These are phyloP conservation scores for Epichloe uncinata DNA, from an alignment of 2,329 filamentous ascomycete species.

Conservation along the genomic window DNA sequence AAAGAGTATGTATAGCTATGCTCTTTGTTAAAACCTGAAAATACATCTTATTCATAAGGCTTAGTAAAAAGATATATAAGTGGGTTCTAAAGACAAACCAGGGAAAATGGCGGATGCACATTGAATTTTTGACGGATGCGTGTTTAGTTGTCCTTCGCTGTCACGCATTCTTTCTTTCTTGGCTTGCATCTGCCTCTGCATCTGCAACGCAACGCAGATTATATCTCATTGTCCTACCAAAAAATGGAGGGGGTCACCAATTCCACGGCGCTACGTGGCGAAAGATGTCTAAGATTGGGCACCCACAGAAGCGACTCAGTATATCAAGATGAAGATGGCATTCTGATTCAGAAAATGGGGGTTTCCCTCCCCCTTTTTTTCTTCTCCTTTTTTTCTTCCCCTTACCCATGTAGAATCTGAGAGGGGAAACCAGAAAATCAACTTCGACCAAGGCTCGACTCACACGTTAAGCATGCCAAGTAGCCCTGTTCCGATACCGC, in stretches of 20 bases:
- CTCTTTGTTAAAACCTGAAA: too few species aligned
- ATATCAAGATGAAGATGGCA: not conserved
- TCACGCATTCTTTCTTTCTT: not conserved
- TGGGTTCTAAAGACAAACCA: too few species aligned
- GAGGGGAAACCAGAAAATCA: not conserved
- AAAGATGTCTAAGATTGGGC: not conserved
- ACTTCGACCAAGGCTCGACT: not conserved
- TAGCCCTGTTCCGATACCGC: slow-evolving; percentile 4
- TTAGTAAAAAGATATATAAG: too few species aligned
- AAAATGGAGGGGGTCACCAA: not conserved
- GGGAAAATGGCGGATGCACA: too few species aligned
- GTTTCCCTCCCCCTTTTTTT: not conserved
- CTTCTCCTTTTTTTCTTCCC: not conserved
- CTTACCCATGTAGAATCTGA: not conserved
- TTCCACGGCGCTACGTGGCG: not conserved
- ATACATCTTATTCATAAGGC: too few species aligned
- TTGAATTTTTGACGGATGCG: too few species aligned
- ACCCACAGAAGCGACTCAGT: not conserved
- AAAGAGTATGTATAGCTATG: too few species aligned
- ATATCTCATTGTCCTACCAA: not conserved
- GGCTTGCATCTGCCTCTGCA: not conserved
- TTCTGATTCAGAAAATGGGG: not conserved
- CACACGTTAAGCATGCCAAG: slow-evolving; percentile 1
- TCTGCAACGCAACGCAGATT: not conserved
- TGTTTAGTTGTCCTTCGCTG: not conserved